phyloP scores from a whole-genome alignment of 1,284 basidiomycete species.

The Acaromyces ingoldii region DNA sequence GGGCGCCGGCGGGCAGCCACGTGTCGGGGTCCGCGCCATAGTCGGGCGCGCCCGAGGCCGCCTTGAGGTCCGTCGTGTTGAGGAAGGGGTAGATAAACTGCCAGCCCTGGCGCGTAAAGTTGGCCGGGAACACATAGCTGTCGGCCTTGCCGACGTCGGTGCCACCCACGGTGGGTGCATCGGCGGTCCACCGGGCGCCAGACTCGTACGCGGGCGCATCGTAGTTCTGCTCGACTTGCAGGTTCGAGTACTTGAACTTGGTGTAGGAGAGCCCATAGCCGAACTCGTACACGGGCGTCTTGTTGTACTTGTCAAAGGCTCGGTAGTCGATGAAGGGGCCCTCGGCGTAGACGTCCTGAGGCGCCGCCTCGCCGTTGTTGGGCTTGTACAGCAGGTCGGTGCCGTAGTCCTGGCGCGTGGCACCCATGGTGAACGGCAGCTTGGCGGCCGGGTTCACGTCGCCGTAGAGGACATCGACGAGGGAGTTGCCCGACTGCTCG shows the following conservation, averaged over 20 bases:
- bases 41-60: conserved; percentile 18
- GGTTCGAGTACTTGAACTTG: conserved; percentile 56
- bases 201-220: not conserved
- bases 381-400: conserved; percentile 3
- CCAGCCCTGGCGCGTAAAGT: not conserved
- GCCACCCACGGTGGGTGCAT: conserved; percentile 2
- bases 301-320: conserved; percentile 64
- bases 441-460: conserved; percentile 53
- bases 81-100: conserved; percentile 45
- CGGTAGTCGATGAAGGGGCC: conserved; percentile 64
- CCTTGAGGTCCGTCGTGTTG: conserved; percentile 53
- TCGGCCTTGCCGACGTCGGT: not conserved
- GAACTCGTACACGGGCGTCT: conserved; percentile 66
- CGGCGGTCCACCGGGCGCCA: no score
- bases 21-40: conserved; percentile 3
- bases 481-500: conserved; percentile 69
- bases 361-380: conserved; percentile 4
- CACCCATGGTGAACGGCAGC: conserved; percentile 60
- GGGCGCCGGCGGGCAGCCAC: not conserved
- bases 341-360: conserved; percentile 67
- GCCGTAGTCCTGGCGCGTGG: conserved; percentile 59
- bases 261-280: conserved; percentile 82
- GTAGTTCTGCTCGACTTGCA: not conserved
- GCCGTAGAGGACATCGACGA: conserved; percentile 69
- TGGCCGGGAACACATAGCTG: not conserved